phyloP scores from a whole-genome alignment of 2,329 filamentous ascomycete species.

The Aspergillus proliferans region DNA sequence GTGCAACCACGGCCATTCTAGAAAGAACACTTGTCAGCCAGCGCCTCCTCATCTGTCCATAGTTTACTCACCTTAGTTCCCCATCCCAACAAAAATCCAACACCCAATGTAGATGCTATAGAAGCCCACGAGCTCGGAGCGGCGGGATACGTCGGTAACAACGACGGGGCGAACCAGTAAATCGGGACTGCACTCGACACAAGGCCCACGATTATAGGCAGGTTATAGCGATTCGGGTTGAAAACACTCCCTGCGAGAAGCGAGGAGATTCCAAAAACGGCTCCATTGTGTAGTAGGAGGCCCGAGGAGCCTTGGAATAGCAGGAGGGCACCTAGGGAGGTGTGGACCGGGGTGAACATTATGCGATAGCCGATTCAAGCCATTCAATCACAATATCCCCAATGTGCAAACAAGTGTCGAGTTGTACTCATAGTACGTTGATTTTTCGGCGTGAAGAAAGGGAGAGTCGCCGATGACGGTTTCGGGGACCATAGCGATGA shows the following conservation, averaged over 20 bases:
- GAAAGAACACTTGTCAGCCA: not conserved
- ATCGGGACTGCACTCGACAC: slow-evolving; percentile 39
- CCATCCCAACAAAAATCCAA: slow-evolving; percentile 45
- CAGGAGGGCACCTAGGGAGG: slow-evolving; percentile 45
- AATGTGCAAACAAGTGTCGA: not conserved
- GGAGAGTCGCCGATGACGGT: not conserved
- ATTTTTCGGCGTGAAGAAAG: not conserved
- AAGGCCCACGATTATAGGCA: slow-evolving; percentile 44
- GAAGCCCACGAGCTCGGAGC: slow-evolving; percentile 28
- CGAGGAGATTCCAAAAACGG: slow-evolving; percentile 46
- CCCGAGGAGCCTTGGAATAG: slow-evolving; percentile 46
- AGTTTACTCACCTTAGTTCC: slow-evolving; percentile 45
- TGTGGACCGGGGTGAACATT: slow-evolving; percentile 51
- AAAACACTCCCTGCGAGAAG: slow-evolving; percentile 39
- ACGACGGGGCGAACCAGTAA: slow-evolving; percentile 37
- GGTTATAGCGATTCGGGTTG: slow-evolving; percentile 35
- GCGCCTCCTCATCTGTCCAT: not conserved
- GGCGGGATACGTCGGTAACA: slow-evolving; percentile 40
- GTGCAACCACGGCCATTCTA: slow-evolving; percentile 48
- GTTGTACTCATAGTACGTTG: not conserved
- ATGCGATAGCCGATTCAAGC: not conserved
- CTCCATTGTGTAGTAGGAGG: slow-evolving; percentile 47
- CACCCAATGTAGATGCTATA: slow-evolving; percentile 33
- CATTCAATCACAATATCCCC: not conserved
- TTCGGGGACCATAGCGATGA: not conserved